Base-by-base conservation (phyloP, 164 flowering plant species). In the Aristolochia contorta region DNA sequence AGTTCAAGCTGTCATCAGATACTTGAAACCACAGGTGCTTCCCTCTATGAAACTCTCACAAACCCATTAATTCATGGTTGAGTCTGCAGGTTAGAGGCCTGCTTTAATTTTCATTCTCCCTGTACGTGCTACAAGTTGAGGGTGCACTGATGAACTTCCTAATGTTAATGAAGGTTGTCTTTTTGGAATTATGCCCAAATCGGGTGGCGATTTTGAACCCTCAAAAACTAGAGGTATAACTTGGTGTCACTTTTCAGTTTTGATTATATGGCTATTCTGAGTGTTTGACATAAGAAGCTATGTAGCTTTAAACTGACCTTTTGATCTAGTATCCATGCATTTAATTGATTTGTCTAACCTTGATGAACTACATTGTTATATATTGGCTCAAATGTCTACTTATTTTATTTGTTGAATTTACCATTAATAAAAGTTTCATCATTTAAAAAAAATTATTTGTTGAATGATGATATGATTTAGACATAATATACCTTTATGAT, bases 21-120 rank as follows among this genome's bases (percentile, higher is more conserved):
- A 23, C 72, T 74, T 93, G 76, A 85, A 90, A 79, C 99, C 99
- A 20, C 79, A 93, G 97, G 97, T 87, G 71, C 78, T 75, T 80
- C 68, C 66, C 74, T 67, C 64, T 78, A 37, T 63, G 57, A 65
- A 74, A 68, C 69, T 78, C 60, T 33, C 54, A 32, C 57, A 59
- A 65, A 53, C 30, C 27, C 59, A 63, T 62, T 74, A 69, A 64
- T 68, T 62, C 71, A 66, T 69, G 65, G 60, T 59, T 69, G 52
- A 61, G 60, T 68, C 54, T 47, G 70, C 76, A 67, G 75, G 72
- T 61, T 68, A 52, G 69, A 59, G 67, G 61, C 77, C 77, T 81
- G 81, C 74, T 57, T 76, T 62, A 54, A 41, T 27, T 60, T 69
- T 47, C 53, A 58, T 47, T 12, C 50, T 45, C 16, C 15, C 7